Percentiles rank a stretch among this genome's conserved stretches.
phyloP scores from a whole-genome alignment of 768 basidiomycete genomes.

The Termitomyces sp. region DNA sequence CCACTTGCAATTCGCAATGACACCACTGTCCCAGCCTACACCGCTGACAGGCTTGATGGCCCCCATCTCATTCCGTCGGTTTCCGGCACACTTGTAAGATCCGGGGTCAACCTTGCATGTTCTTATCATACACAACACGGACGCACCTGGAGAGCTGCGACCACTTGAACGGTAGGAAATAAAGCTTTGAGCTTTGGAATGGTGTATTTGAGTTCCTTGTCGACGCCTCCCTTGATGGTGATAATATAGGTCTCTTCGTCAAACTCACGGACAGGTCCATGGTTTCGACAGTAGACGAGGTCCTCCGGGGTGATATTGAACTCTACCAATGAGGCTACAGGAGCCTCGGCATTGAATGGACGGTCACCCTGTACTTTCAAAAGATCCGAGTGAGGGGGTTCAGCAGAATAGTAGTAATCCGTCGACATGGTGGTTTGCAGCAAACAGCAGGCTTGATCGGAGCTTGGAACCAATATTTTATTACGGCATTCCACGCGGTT shows the following conservation, averaged over 20 bases:
- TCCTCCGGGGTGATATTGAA: constrained; percentile 59
- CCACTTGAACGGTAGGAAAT: constrained; percentile 38
- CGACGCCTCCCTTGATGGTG: constrained; percentile 31
- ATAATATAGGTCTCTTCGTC: constrained; percentile 41
- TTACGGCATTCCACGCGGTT: background rate
- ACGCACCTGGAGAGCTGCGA: constrained; percentile 55
- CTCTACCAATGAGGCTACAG: constrained; percentile 49
- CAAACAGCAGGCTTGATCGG: constrained; percentile 7
- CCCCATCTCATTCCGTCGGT: constrained; percentile 63
- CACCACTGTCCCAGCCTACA: constrained; percentile 63
- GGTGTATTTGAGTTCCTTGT: constrained; percentile 29
- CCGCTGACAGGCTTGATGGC: constrained; percentile 53
- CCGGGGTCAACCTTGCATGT: background rate
- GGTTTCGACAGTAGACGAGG: constrained; percentile 70
- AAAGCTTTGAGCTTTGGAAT: constrained; percentile 34
- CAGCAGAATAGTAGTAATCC: constrained; percentile 44
- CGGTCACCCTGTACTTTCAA: constrained; percentile 40
- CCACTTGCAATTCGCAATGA: constrained; percentile 70
- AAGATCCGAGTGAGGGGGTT: constrained; percentile 46
- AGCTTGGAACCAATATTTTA: constrained; percentile 2
- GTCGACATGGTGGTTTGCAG: constrained; percentile 35
- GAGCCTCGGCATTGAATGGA: constrained; percentile 73
- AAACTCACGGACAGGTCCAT: constrained; percentile 55
- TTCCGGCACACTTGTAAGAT: constrained; percentile 54
- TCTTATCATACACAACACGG: background rate